phyloP scores from a whole-genome alignment of 1,139 yeast genomes.

The Yamadazyma jaroonii region DNA sequence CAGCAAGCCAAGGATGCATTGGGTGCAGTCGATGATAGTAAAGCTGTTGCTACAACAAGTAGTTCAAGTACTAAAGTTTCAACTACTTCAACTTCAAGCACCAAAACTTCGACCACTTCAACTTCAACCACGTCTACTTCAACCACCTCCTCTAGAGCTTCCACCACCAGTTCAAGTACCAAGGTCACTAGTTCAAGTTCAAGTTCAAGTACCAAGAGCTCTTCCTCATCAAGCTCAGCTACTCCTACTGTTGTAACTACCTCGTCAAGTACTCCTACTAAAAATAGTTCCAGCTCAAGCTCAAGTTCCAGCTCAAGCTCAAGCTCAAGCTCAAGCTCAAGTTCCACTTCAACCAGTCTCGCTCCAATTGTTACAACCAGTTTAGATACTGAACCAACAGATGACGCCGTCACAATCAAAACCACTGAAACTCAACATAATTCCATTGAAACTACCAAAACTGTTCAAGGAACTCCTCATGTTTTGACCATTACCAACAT shows the following conservation, averaged over 20 bases:
- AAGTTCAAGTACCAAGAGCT: conserved; percentile 5
- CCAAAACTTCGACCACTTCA: conserved; percentile 4
- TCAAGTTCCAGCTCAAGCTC: conserved; percentile 8
- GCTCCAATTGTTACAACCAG: conserved; percentile 8
- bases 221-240: no score
- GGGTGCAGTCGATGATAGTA: conserved; percentile 3
- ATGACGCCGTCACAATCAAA: neutral
- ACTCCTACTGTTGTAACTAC: no score
- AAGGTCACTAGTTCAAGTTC: conserved; percentile 7
- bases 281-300: neutral
- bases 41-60: conserved; percentile 5
- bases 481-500: conserved; percentile 11
- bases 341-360: neutral
- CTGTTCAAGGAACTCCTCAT: conserved; percentile 9
- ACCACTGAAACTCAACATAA: conserved; percentile 5
- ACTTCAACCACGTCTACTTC: conserved; percentile 8
- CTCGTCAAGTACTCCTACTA: no score
- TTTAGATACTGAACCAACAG: no score
- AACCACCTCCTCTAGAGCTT: conserved; percentile 9
- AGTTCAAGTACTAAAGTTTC: conserved; percentile 7
- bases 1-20: conserved; percentile 24
- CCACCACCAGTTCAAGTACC: conserved; percentile 9
- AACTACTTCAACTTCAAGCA: conserved; percentile 6
- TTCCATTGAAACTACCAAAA: conserved; percentile 9
- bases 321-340: conserved; percentile 4